phyloP scores from a whole-genome alignment of 306 rosid species.

The Sindora glabra region DNA sequence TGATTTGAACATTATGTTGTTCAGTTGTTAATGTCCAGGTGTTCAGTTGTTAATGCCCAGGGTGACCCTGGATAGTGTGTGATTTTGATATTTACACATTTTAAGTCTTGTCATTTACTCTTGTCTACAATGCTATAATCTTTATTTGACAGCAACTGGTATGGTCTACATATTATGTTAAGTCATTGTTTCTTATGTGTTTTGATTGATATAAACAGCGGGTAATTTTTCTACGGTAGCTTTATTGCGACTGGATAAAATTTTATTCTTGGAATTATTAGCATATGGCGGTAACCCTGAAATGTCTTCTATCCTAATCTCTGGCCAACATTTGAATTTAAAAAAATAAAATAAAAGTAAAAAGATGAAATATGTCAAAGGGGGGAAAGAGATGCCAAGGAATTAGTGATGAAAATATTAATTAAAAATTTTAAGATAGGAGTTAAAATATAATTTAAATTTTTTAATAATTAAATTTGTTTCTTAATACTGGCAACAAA shows the following conservation, averaged over 20 bases:
- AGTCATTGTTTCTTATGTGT: neutral
- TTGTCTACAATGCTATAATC: neutral
- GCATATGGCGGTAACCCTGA: too few species aligned
- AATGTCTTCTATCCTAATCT: too few species aligned
- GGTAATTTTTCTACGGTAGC: neutral
- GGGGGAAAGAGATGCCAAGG: neutral
- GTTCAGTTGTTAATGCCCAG: too few species aligned
- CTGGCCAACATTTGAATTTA: slow-evolving; percentile 1
- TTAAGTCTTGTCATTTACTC: neutral
- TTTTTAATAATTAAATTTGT: too few species aligned
- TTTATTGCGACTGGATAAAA: neutral
- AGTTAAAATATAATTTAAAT: too few species aligned
- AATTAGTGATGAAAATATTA: neutral
- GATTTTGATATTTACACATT: too few species aligned
- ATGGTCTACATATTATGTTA: too few species aligned
- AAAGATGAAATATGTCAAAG: neutral
- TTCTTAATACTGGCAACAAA: too few species aligned
- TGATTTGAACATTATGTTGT: neutral
- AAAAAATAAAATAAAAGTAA: neutral
- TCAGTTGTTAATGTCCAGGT: neutral
- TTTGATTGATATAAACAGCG: neutral
- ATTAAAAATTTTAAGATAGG: too few species aligned
- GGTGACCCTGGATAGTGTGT: neutral
- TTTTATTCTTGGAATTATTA: neutral
- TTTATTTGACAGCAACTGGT: neutral